Percentiles rank a stretch among this genome's conserved stretches.
These are phyloP conservation scores for Conoideocrella luteorostrata DNA, from an alignment of 2,329 filamentous ascomycete genomes.

Conservation along the genomic window DNA sequence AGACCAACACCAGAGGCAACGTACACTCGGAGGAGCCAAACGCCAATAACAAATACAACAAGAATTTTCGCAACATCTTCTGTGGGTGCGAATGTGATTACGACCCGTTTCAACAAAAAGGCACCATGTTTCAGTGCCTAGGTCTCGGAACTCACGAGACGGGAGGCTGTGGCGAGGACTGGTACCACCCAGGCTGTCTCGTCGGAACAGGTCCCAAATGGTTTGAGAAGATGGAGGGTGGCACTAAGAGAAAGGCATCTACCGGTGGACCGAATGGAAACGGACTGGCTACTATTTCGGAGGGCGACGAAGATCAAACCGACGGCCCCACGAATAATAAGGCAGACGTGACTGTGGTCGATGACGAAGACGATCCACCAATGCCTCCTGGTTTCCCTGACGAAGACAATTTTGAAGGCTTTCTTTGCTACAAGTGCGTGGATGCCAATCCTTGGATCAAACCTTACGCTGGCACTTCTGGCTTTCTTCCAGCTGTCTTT, in stretches of 20 bases:
- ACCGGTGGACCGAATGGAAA: constrained; percentile 10
- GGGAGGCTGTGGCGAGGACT: constrained; percentile 92
- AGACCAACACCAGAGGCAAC: constrained; percentile 67
- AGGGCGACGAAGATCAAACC: constrained; percentile 34
- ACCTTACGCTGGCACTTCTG: constrained; percentile 69
- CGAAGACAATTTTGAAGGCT: constrained; percentile 82
- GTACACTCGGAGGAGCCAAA: constrained; percentile 71
- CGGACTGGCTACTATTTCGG: constrained; percentile 42
- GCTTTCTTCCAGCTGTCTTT: constrained; percentile 73
- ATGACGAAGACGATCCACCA: constrained; percentile 56
- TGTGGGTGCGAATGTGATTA: constrained; percentile 87
- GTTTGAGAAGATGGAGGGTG: constrained; percentile 47
- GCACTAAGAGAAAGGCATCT: constrained; percentile 25
- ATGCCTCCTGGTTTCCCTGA: constrained; percentile 79
- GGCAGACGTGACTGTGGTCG: constrained; percentile 25
- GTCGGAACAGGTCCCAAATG: constrained; percentile 72
- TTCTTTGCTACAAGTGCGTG: constrained; percentile 92
- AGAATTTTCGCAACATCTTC: constrained; percentile 90
- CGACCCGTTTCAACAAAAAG: constrained; percentile 81
- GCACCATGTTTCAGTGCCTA: constrained; percentile 97
- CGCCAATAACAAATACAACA: constrained; percentile 79
- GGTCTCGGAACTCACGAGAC: constrained; percentile 73
- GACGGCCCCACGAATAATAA: constrained; percentile 13
- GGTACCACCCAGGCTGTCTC: constrained; percentile 93
- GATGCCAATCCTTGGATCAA: constrained; percentile 89